Conservation (phyloP, 257 asterid species). For the Ballota nigra region DNA sequence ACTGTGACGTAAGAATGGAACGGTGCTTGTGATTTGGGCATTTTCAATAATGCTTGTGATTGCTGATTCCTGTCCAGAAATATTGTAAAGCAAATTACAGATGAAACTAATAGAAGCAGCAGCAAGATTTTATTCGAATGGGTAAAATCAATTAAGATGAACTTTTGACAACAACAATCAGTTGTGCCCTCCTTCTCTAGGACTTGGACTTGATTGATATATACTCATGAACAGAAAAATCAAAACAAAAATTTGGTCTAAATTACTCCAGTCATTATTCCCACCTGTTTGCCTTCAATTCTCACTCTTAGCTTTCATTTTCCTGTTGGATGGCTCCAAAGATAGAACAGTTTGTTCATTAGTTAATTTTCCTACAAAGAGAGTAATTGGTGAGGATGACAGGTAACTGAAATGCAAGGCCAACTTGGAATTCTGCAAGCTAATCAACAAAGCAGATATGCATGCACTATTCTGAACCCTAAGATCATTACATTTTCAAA, state of each 20-base stretch:
- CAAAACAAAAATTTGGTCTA: slow-evolving; percentile 2
- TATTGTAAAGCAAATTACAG: slow-evolving; percentile 63
- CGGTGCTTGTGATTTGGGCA: slow-evolving; percentile 76
- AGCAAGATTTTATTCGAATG: slow-evolving; percentile 59
- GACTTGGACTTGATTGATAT: no score
- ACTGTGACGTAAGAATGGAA: slow-evolving; percentile 47
- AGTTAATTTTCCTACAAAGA: slow-evolving; percentile 19
- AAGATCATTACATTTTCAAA: slow-evolving; percentile 1
- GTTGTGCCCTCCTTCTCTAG: slow-evolving; percentile 9
- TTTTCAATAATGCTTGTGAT: slow-evolving; percentile 65
- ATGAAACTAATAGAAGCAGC: slow-evolving; percentile 66
- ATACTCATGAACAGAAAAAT: slow-evolving; percentile 5
- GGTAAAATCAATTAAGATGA: slow-evolving; percentile 34
- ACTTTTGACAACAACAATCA: neutral
- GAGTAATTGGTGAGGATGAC: slow-evolving; percentile 45
- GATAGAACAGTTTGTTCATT: slow-evolving; percentile 4
- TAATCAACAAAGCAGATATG: slow-evolving; percentile 43
- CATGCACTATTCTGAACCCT: slow-evolving; percentile 15
- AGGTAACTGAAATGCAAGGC: slow-evolving; percentile 62
- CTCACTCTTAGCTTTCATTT: slow-evolving; percentile 62
- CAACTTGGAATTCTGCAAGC: slow-evolving; percentile 94
- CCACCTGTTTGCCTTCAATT: slow-evolving; percentile 65
- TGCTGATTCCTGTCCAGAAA: slow-evolving; percentile 76
- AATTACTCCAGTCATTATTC: slow-evolving; percentile 27
- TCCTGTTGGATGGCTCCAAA: slow-evolving; percentile 87